Base-by-base conservation (phyloP, 1,139 yeast species). In the Yamadazyma siamensis region DNA sequence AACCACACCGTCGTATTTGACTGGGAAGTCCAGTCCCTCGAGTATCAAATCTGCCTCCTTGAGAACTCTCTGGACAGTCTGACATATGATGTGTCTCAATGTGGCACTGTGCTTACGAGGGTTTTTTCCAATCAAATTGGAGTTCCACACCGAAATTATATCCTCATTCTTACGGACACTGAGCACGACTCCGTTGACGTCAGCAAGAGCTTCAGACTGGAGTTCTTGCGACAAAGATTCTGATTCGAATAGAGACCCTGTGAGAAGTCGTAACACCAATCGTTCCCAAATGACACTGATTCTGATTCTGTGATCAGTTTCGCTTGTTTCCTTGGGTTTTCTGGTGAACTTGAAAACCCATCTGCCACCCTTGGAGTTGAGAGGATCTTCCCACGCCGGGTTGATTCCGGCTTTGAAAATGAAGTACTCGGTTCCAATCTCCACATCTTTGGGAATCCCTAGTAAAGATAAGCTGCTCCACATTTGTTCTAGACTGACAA, bases 311-410 rank as follows among this genome's bases (percentile, higher is more conserved):
- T 43, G 55, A 21, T 29, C 46, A 29, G 40, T 40, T n/a, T 36
- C 31, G 11, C 36, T 37, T 15, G 32, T 26, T 25, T 26, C 35
- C 10, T 21, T 28, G 8, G 23, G 16, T 24, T 66, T 53, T 35
- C 70, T 59, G 40, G 52, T 54, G 47, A 77, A 66, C 38, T 80
- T 62, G 43, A 76, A 70, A 21, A 74, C 71, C 85, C 85, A 80
- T 44, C 83, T 65, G 3, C 87, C 87, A 24, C 86, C 86, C 32
- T 66, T 61, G 28, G 69, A 56, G 48, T 80, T 79, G 34, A 68
- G 61, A 2, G 85, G 82, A 47, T 80, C 86, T 50, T 80, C 86
- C 84, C 86, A 79, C 35, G 77, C 75, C 13, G 87, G 87, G 46
- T 73, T 74, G 26, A 80, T 71, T 2, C 84, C 84, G 27, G 73